phyloP scores from a whole-genome alignment of 1,284 basidiomycete genomes.

The Leccinum solheimii region DNA sequence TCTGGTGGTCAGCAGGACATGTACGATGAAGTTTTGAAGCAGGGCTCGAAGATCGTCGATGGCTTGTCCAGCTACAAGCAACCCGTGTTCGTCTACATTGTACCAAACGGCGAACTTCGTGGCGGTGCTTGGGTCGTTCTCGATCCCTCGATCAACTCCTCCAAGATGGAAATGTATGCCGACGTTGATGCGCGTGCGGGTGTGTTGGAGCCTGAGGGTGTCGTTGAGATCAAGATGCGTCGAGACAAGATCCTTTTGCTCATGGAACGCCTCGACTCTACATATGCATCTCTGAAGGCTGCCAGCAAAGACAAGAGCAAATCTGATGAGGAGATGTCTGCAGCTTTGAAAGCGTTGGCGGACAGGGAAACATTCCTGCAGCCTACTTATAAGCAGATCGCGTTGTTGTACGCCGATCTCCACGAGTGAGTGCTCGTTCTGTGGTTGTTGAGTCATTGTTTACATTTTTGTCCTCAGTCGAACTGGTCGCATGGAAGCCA shows the following conservation, averaged over 20 bases:
- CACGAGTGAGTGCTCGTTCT: conserved; percentile 71
- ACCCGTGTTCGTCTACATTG: conserved; percentile 98
- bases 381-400: conserved; percentile 93
- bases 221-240: conserved; percentile 93
- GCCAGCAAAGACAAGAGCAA: conserved; percentile 75
- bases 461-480: conserved; percentile 55
- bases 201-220: conserved; percentile 97
- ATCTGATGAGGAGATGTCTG: conserved; percentile 71
- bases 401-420: conserved; percentile 93
- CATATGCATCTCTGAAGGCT: conserved; percentile 81
- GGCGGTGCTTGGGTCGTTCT: conserved; percentile 99
- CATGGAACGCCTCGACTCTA: conserved; percentile 92
- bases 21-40: conserved; percentile 94
- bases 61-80: conserved; percentile 96
- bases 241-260: conserved; percentile 87
- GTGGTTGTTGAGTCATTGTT: conserved; percentile 7
- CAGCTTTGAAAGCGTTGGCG: conserved; percentile 67
- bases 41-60: conserved; percentile 97
- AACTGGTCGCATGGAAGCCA: conserved; percentile 96
- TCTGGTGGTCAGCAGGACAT: conserved; percentile 99
- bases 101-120: conserved; percentile 97
- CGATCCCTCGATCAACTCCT: conserved; percentile 94
- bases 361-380: conserved; percentile 82
- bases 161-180: conserved; percentile 99
- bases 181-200: conserved; percentile 95